Evolutionary conservation across 2,329 filamentous ascomycete genomes (phyloP), one percentile per base, ranked within the genome.

Genomic region (Colletotrichum costaricense): DNA sequence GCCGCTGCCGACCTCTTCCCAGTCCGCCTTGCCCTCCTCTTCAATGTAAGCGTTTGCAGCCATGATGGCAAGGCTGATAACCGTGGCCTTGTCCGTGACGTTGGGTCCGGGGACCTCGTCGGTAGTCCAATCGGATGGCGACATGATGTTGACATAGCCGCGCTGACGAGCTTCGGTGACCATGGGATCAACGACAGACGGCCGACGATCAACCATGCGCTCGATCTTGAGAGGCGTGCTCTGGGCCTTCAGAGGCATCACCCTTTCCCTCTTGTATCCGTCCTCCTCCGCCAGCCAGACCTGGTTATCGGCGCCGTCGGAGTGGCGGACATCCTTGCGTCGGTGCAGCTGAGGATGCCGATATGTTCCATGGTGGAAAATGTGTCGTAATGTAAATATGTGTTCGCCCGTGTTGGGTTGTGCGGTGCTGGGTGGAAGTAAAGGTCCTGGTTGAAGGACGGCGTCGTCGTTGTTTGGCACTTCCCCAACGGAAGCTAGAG

Each of bases 331-430:
- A 81, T 98, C 95, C 74, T 93, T 87, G 77, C 91, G 92, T 72
- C 93, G 89, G 82, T 98, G 94, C 19, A 98, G 89, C 5, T 88
- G 83, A 3, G 95, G 95, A 77, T 97, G 90, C 77, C 89, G 86
- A 81, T 96, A 90, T 54, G 94, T 93, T 72, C 96, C 96, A 84
- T 98, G 95, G 81, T 98, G 95, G 84, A 94, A 97, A 79, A 98
- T 92, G 83, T 99, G 96, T 78, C 95, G 92, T 69, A 99, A 89
- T 7, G 88, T 91, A 85, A 93, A 92, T 46, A 85, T 84, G 77
- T 92, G 90, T 9, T 91, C 86, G 24, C 86, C 85, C 12, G 89
- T 85, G 12, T 78, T 80, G 26, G 86, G 87, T 5, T 84, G 78
- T 69, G 88, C 85, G 66, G 78, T 80, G n/a, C 71, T 77, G 30